Conservation (phyloP, 2,329 filamentous ascomycete species). For the Fusarium torreyae region DNA sequence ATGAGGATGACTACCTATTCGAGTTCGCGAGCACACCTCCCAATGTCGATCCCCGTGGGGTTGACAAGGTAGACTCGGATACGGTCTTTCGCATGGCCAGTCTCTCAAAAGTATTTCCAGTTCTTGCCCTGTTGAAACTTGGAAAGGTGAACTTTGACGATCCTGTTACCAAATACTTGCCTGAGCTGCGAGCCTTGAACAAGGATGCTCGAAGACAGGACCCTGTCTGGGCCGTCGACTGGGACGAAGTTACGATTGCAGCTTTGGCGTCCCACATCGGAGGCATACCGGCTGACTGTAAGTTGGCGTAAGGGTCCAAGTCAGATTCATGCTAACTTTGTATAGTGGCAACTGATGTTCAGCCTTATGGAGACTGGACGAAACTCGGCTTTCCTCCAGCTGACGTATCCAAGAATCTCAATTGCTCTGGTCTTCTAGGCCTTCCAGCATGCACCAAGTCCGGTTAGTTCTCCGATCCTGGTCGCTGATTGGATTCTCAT, state of each 20-base stretch:
- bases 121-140: constrained; percentile 11
- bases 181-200: constrained; percentile 17
- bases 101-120: constrained; percentile 20
- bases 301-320: fast-evolving
- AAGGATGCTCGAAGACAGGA: constrained; percentile 19
- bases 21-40: constrained; percentile 25
- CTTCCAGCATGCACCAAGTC: constrained; percentile 3
- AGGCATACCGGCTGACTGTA: constrained; percentile 16
- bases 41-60: constrained; percentile 18
- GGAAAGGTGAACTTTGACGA: constrained; percentile 13
- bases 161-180: constrained; percentile 23
- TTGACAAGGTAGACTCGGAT: constrained; percentile 14
- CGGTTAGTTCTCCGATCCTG: background rate
- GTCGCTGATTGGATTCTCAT: fast-evolving
- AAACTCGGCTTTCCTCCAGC: background rate
- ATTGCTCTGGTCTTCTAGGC: constrained; percentile 25
- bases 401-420: constrained; percentile 12
- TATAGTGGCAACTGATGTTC: constrained; percentile 16
- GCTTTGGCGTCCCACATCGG: constrained; percentile 20
- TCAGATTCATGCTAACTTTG: fast-evolving
- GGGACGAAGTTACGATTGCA: constrained; percentile 24
- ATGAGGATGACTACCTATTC: constrained; percentile 19
- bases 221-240: constrained; percentile 23
- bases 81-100: constrained; percentile 30
- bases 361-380: constrained; percentile 31